Percentiles rank a stretch among this genome's conserved stretches.
These are phyloP conservation scores for Debaryomyces hansenii DNA, from an alignment of 805 yeast genomes.

Conservation along the genomic window DNA sequence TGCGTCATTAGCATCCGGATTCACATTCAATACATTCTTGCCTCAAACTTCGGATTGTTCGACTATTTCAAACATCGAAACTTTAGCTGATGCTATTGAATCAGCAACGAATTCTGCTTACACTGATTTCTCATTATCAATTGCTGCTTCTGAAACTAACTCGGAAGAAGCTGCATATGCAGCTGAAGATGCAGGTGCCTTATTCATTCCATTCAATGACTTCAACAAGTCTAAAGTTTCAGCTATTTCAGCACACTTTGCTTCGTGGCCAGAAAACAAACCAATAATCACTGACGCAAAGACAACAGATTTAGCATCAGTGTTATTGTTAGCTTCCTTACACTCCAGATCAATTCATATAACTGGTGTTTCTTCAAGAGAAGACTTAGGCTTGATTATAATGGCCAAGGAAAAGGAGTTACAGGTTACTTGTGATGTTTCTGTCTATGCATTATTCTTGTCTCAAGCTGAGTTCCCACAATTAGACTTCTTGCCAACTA, in stretches of 20 bases:
- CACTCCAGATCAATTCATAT: slow-evolving; percentile 84
- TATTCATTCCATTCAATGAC: slow-evolving; percentile 79
- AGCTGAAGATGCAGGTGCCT: slow-evolving; percentile 67
- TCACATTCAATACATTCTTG: slow-evolving; percentile 78
- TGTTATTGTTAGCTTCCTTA: slow-evolving; percentile 83
- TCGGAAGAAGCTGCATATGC: slow-evolving; percentile 60
- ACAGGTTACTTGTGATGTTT: slow-evolving; percentile 86
- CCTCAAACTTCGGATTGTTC: slow-evolving; percentile 70
- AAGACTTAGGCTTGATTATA: slow-evolving; percentile 78
- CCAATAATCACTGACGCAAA: slow-evolving; percentile 91
- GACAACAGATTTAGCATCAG: slow-evolving; percentile 90
- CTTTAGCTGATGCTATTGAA: slow-evolving; percentile 65
- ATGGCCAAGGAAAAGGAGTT: slow-evolving; percentile 83
- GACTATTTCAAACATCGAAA: slow-evolving; percentile 60
- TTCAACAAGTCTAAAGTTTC: slow-evolving; percentile 68
- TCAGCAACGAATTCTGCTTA: slow-evolving; percentile 58
- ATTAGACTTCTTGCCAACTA: slow-evolving; percentile 73
- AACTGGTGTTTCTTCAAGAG: slow-evolving; percentile 77
- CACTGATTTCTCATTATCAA: slow-evolving; percentile 80
- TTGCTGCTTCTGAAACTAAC: slow-evolving; percentile 79
- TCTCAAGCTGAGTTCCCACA: slow-evolving; percentile 71
- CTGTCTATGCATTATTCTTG: slow-evolving; percentile 75
- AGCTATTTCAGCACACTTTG: slow-evolving; percentile 76
- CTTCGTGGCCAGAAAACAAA: slow-evolving; percentile 79
- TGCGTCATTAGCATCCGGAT: slow-evolving; percentile 78